Percentiles rank a stretch among this genome's conserved stretches.
phyloP scores from a whole-genome alignment of 1,284 basidiomycete species.

The Entoloma clypeatum region DNA sequence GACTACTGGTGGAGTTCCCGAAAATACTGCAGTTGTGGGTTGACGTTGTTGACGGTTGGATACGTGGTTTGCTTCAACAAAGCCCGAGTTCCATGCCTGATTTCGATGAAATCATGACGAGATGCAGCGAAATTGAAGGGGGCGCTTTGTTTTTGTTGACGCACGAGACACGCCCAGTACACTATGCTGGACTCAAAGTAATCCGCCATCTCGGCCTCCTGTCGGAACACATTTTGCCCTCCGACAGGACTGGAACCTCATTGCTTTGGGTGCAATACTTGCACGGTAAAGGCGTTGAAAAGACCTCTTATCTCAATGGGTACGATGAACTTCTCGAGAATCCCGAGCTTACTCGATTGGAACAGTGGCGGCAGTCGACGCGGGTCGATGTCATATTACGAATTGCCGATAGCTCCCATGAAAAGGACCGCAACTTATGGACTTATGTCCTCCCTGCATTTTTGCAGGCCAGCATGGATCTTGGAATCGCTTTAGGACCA shows the following conservation, averaged over 20 bases:
- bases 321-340: slow-evolving; percentile 64
- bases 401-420: slow-evolving; percentile 63
- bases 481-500: slow-evolving; percentile 40
- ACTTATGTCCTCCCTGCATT: slow-evolving; percentile 63
- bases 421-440: slow-evolving; percentile 69
- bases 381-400: slow-evolving; percentile 52
- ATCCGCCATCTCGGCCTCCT: slow-evolving; percentile 50
- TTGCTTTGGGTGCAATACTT: slow-evolving; percentile 49
- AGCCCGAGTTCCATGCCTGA: slow-evolving; percentile 39
- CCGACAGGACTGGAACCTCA: slow-evolving; percentile 23
- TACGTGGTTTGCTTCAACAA: slow-evolving; percentile 41
- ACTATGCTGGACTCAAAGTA: slow-evolving; percentile 56
- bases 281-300: slow-evolving; percentile 40
- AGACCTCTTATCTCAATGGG: slow-evolving; percentile 53
- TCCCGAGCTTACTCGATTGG: slow-evolving; percentile 53
- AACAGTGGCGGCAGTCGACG: slow-evolving; percentile 57
- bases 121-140: slow-evolving; percentile 63
- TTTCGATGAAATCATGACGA: slow-evolving; percentile 42
- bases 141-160: slow-evolving; percentile 80
- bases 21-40: slow-evolving; percentile 74
- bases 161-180: slow-evolving; percentile 49
- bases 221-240: slow-evolving; percentile 40
- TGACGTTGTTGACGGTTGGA: slow-evolving; percentile 71
- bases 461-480: slow-evolving; percentile 51
- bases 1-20: slow-evolving; percentile 61